Percentiles rank a stretch among this genome's conserved stretches.
Conservation (phyloP, 1,139 yeast species). For the Taiozyma sp. region DNA sequence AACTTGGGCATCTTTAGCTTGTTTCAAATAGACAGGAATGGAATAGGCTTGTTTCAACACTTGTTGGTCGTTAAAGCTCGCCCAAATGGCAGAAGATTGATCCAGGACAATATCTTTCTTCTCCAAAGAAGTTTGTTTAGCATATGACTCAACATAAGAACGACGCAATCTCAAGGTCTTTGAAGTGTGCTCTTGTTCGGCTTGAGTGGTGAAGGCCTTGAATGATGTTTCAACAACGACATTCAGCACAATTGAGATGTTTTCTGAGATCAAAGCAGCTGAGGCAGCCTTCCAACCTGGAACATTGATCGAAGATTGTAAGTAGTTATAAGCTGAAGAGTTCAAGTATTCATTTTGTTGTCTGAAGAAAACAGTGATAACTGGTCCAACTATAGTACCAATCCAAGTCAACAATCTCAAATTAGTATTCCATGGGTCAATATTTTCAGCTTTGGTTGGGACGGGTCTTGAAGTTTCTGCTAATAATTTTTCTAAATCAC, state of each 20-base stretch:
- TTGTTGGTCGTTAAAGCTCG: conserved; percentile 5
- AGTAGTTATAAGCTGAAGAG: conserved; percentile 28
- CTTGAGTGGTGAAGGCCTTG: conserved; percentile 11
- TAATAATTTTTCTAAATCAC: conserved; percentile 39
- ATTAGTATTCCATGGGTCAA: conserved; percentile 75
- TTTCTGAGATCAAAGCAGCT: conserved; percentile 53
- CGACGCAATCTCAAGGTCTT: conserved; percentile 19
- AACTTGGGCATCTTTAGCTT: conserved; percentile 18
- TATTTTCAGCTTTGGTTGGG: conserved; percentile 60
- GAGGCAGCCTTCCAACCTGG: conserved; percentile 43
- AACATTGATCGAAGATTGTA: conserved; percentile 32
- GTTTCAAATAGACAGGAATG: conserved; percentile 9
- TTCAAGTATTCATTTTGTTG: conserved; percentile 30
- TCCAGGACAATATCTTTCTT: conserved; percentile 13
- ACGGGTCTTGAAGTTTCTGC: conserved; percentile 53
- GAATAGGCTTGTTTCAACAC: conserved; percentile 12
- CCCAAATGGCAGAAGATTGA: conserved; percentile 13
- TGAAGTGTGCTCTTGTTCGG: conserved; percentile 15
- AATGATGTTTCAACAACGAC: conserved; percentile 18
- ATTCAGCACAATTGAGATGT: conserved; percentile 37
- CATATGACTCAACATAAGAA: conserved; percentile 16
- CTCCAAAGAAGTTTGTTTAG: conserved; percentile 1
- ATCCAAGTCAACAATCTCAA: conserved; percentile 65
- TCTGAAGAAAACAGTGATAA: conserved; percentile 70
- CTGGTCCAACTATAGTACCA: conserved; percentile 67